Conservation (phyloP, 2,329 filamentous ascomycete species). For the Talaromyces albobiverticillius region DNA sequence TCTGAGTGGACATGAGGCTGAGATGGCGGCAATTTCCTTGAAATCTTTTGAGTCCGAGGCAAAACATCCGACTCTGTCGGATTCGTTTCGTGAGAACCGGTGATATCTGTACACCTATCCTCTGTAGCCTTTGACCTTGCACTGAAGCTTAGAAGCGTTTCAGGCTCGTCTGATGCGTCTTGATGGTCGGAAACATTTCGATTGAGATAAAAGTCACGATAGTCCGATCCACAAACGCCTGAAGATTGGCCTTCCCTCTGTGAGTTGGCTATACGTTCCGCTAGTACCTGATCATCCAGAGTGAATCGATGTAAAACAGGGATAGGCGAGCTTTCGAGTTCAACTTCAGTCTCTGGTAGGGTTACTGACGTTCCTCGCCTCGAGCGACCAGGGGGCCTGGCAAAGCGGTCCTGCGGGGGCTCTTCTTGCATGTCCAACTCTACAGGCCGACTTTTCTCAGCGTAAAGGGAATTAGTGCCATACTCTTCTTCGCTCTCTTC, state of each 20-base stretch:
- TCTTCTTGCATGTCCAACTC: not conserved
- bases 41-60: slow-evolving; percentile 9
- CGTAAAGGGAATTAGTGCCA: too few relatives aligned
- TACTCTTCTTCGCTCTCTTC: too few relatives aligned
- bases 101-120: not conserved
- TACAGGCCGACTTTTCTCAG: not conserved
- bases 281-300: slow-evolving; percentile 27
- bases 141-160: not conserved
- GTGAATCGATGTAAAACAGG: slow-evolving; percentile 20
- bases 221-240: not conserved
- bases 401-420: not conserved
- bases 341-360: not conserved
- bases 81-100: not conserved
- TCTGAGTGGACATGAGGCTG: not conserved
- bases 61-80: slow-evolving; percentile 6
- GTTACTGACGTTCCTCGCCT: not conserved
- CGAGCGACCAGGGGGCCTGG: not conserved
- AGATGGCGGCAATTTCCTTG: slow-evolving; percentile 2
- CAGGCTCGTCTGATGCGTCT: not conserved
- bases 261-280: slow-evolving; percentile 18
- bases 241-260: not conserved
- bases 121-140: not conserved
- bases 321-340: not conserved
- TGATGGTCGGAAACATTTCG: not conserved
- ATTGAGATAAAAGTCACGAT: not conserved